Conservation (phyloP, 176 grass and related monocot genomes). For the Musa beccarii region DNA sequence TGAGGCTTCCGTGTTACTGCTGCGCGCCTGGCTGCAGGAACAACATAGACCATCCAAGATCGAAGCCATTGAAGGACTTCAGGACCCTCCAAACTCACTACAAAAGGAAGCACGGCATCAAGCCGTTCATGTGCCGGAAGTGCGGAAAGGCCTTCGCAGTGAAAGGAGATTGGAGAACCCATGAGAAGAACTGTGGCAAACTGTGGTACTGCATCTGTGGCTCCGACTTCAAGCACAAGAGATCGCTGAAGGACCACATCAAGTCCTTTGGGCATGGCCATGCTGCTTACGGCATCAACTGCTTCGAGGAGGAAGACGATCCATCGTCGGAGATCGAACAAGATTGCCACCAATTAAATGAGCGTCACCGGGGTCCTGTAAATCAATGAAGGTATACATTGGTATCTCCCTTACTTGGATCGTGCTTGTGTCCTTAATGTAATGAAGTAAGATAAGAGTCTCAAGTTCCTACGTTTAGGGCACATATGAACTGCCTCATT, state of each 20-base stretch:
- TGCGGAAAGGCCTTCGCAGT: constrained; percentile 97
- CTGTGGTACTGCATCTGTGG: constrained; percentile 99
- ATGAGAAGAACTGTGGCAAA: constrained; percentile 99
- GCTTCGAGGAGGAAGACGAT: constrained; percentile 21
- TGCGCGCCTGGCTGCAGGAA: constrained; percentile 87
- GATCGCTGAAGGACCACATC: constrained; percentile 94
- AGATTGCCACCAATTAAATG: not conserved
- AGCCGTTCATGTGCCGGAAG: constrained; percentile 95
- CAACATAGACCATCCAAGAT: constrained; percentile 91
- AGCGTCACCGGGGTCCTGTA: not conserved
- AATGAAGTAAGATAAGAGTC: no score
- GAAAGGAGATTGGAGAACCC: constrained; percentile 92
- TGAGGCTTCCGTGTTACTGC: constrained; percentile 93
- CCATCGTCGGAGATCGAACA: constrained; percentile 13
- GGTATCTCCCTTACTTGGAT: no score
- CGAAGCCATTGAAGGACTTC: constrained; percentile 97
- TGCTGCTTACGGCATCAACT: constrained; percentile 35
- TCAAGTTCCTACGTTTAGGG: no score
- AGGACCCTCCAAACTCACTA: constrained; percentile 96
- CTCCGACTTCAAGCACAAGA: constrained; percentile 99
- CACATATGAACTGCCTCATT: not conserved
- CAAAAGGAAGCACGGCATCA: constrained; percentile 97
- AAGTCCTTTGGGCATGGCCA: constrained; percentile 77
- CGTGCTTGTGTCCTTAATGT: no score
- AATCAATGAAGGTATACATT: no score